Conservation (phyloP, 1,284 basidiomycete species). For the Heterobasidion occidentale region DNA sequence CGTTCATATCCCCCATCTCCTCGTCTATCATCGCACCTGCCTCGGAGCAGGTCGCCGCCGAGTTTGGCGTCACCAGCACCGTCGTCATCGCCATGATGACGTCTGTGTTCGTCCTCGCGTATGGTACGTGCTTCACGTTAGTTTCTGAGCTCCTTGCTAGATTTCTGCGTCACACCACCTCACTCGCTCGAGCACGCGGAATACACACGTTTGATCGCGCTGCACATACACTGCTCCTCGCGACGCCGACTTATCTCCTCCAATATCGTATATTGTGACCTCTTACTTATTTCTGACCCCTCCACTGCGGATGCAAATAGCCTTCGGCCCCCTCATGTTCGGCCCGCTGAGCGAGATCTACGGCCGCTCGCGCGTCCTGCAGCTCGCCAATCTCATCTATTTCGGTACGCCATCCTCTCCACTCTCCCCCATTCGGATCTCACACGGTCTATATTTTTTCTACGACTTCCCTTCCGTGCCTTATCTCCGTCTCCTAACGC, state of each 20-base stretch:
- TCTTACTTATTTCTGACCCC: neutral
- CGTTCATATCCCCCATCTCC: constrained; percentile 59
- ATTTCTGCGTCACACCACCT: too few species aligned
- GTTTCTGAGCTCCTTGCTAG: neutral
- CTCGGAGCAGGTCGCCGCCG: neutral
- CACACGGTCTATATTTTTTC: neutral
- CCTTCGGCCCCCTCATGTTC: constrained; percentile 45
- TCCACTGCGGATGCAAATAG: constrained; percentile 14
- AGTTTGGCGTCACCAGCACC: neutral
- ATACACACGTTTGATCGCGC: neutral
- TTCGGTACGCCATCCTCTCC: constrained; percentile 29
- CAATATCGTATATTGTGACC: neutral
- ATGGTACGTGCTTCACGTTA: constrained; percentile 28
- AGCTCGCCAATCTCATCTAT: constrained; percentile 52
- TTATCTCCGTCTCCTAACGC: too few species aligned
- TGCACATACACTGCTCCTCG: neutral
- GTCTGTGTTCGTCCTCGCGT: constrained; percentile 64
- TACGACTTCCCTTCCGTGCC: neutral
- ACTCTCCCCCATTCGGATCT: neutral
- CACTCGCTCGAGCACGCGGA: too few species aligned
- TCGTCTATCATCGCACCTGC: constrained; percentile 25
- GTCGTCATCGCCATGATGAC: constrained; percentile 52
- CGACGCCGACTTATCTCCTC: neutral
- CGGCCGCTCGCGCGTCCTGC: constrained; percentile 31
- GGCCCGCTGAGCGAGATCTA: constrained; percentile 51